phyloP scores from a whole-genome alignment of 148 eudicot species.

The Rhododendron ferrugineum region DNA sequence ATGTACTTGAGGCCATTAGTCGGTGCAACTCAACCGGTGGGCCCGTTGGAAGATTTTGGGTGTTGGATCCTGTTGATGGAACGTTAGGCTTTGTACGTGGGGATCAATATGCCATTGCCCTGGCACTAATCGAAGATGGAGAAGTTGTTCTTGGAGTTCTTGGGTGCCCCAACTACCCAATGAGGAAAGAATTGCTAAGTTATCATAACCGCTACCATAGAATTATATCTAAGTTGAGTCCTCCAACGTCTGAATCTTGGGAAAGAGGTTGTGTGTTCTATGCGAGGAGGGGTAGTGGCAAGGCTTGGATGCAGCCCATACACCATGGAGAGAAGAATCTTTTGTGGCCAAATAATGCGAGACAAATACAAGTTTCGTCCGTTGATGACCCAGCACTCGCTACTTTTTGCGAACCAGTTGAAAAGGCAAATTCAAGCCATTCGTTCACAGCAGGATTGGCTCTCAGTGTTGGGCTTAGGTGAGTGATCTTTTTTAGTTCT shows the following conservation, averaged over 20 bases:
- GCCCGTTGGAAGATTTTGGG: slow-evolving; percentile 37
- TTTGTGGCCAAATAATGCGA: slow-evolving; percentile 41
- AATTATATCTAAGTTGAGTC: slow-evolving; percentile 23
- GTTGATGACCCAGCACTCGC: slow-evolving; percentile 44
- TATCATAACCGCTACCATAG: slow-evolving; percentile 32
- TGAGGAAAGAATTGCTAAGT: slow-evolving; percentile 36
- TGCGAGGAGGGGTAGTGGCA: slow-evolving; percentile 27
- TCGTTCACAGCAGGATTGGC: slow-evolving; percentile 45
- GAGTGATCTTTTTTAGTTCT: background rate
- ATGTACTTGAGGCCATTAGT: slow-evolving; percentile 37
- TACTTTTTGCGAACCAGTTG: slow-evolving; percentile 50
- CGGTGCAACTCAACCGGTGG: slow-evolving; percentile 36
- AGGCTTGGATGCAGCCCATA: slow-evolving; percentile 49
- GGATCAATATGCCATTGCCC: slow-evolving; percentile 43
- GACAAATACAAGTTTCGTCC: slow-evolving; percentile 32
- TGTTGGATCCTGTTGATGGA: slow-evolving; percentile 45
- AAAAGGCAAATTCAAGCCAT: slow-evolving; percentile 46
- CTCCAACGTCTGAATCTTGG: slow-evolving; percentile 18
- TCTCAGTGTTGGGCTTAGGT: slow-evolving; percentile 47
- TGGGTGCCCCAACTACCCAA: slow-evolving; percentile 49
- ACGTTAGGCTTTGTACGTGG: slow-evolving; percentile 46
- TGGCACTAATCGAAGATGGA: slow-evolving; percentile 44
- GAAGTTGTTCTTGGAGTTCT: slow-evolving; percentile 46
- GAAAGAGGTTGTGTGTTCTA: slow-evolving; percentile 39
- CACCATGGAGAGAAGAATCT: slow-evolving; percentile 20